Evolutionary conservation across 768 basidiomycete species (phyloP).

Genomic region (Lactarius quietus): DNA sequence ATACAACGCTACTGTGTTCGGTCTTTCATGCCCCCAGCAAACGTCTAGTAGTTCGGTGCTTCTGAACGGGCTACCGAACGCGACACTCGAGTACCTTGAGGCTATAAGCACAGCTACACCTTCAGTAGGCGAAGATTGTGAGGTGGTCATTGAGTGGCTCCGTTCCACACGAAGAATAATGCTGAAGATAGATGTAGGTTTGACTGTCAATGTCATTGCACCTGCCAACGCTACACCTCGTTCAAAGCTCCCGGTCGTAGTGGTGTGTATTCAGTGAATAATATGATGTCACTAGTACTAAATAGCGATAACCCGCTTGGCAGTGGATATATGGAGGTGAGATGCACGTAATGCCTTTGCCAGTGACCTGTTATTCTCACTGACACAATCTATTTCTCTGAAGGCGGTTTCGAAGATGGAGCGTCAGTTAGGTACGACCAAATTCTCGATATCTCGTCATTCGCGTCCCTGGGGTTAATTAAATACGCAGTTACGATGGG

Average conservation of each 20-base stretch:
- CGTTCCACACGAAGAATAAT: not conserved
- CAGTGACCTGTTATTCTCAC: not conserved
- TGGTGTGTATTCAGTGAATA: constrained; percentile 18
- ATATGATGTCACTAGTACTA: not conserved
- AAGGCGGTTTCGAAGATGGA: not conserved
- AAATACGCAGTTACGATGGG: constrained; percentile 3
- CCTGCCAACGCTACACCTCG: constrained; percentile 14
- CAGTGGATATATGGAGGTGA: constrained; percentile 30
- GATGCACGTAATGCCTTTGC: not conserved
- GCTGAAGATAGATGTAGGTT: constrained; percentile 13
- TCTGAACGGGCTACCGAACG: not conserved
- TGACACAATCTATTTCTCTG: not conserved
- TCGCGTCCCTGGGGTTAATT: not conserved
- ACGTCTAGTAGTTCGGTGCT: not conserved
- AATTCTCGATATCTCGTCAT: too few relatives aligned
- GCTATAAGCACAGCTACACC: too few relatives aligned
- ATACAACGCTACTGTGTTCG: constrained; percentile 1
- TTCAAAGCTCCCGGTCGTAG: constrained; percentile 27
- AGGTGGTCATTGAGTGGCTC: not conserved
- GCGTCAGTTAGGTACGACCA: not conserved
- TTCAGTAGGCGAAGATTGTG: constrained; percentile 25
- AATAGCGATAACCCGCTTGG: too few relatives aligned
- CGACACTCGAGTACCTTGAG: constrained; percentile 1
- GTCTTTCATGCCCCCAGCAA: constrained; percentile 24
- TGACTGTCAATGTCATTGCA: constrained; percentile 28